Base-by-base conservation (phyloP, 75 land plant genomes). In the Selaginella tamariscina region DNA sequence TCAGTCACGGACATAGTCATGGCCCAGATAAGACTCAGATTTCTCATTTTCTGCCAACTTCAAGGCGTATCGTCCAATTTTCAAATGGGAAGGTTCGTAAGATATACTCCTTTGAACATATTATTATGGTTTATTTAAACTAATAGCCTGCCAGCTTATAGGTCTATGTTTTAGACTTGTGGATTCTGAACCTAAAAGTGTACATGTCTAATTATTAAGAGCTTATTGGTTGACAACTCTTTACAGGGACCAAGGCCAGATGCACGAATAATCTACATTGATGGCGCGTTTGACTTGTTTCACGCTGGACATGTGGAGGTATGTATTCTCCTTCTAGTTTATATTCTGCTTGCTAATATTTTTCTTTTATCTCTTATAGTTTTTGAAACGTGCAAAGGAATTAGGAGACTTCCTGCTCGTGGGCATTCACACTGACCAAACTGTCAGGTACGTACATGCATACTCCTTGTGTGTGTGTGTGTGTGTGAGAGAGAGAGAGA, bases 281-380 rank as follows among this genome's bases (percentile, higher is more conserved):
- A 88, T 81, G 97, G 97, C 32, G 97, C 97, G 56, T 91, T 91
- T 79, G 97, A 91, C 77, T 85, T 91, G 29, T 91, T 91, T 33
- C 97, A 91, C 77, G 97, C 89, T 65, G 97, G 97, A 44, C 93
- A 91, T 76, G 98, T 93, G 31, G 96, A 89, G 90, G 98, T 89
- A 80, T 28, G 72, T 31, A 15, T 22, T 67, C 1, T 15, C 5
- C 32, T 65, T 2, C 18, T 49, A 29, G 29, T 65, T 23, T 67
- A n/a, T 60, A 60, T 29, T 32, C 32, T 31, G 21, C 26, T 33
- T 32, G 33, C 15, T 66, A n/a, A 21, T 9, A 26, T 59, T 59
- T 59, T 59, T 22, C 63, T 22, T 59, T 56, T 39, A 13, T 18
- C 31, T 5, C 33, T 0, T 74, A 56, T 75, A 93, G 98, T 89